Base-by-base conservation (phyloP, 257 asterid genomes). In the Scutellaria barbata region DNA sequence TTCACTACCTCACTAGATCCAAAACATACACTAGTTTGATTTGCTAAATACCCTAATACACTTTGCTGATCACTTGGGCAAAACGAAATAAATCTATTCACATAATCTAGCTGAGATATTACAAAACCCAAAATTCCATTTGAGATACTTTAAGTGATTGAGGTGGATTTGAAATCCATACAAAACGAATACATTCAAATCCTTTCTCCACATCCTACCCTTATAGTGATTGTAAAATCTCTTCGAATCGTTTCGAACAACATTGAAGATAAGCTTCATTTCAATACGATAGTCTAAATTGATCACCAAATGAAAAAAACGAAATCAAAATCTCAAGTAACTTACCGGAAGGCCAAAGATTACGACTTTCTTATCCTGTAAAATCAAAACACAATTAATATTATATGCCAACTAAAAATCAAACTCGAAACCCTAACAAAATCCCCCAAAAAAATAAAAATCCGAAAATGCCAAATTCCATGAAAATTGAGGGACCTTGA, bases 311-410 rank as follows among this genome's bases (percentile, higher is more conserved):
- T 18, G 10, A 40, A 52, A 16, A 3, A 51, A 40, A 12, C 6
- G 39, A 14, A 1, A 5, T 0, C 41, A 55, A 54, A 10, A 8
- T 66, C n/a, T 53, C 18, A 61, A 69, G 41, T 18, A 16, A 79
- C 96, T 87, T 79, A 94, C 99, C 77, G 99, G 99, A 59, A 94
- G 98, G 72, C 99, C 99, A 78, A 94, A 94, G 81, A 94, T 86
- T 58, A 89, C 93, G 72, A 94, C 86, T 71, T 94, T 94, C 66
- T 89, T 94, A n/a, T 81, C 97, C 99, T 94, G 96, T 78, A 76
- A 82, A 79, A 63, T 3, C 35, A 77, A 66, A 42, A 55, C 43
- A 10, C 33, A 57, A 68, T 62, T 43, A 71, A 69, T 33, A 22
- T 22, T 22, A 22, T 22, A 69, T 11, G 62, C 53, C 63, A n/a